Evolutionary conservation across 2,329 filamentous ascomycete species (phyloP).

Genomic region (Laburnicola sp.): DNA sequence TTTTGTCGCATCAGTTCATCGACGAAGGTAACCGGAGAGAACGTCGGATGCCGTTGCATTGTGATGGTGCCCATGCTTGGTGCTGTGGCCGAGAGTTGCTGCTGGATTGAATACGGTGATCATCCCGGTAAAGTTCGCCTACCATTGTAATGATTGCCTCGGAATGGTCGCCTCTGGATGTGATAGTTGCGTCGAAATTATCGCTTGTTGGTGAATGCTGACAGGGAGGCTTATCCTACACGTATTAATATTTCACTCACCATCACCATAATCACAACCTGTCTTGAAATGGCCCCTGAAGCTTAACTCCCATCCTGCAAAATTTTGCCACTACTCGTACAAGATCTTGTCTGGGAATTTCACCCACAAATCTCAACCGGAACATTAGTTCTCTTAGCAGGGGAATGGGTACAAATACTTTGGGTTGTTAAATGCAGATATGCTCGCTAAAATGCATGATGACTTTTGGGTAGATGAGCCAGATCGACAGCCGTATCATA

Average conservation of each 20-base stretch:
- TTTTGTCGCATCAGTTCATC: too few species aligned
- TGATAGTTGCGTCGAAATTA: too few species aligned
- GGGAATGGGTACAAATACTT: constrained; percentile 1
- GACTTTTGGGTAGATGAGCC: not conserved
- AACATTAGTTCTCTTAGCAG: constrained; percentile 3
- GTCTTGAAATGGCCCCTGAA: not conserved
- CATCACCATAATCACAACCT: constrained; percentile 4
- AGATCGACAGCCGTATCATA: constrained; percentile 15
- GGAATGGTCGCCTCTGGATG: too few species aligned
- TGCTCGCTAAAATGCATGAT: not conserved
- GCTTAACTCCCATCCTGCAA: not conserved
- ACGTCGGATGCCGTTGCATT: too few species aligned
- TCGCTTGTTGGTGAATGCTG: too few species aligned
- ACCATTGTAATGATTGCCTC: too few species aligned
- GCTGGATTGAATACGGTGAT: too few species aligned
- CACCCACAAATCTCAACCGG: not conserved
- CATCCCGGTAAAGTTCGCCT: too few species aligned
- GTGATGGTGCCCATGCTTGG: too few species aligned
- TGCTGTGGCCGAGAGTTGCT: too few species aligned
- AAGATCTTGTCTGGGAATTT: not conserved
- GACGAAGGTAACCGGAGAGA: too few species aligned
- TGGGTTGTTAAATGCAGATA: not conserved
- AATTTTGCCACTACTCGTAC: constrained; percentile 5
- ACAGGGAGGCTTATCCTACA: too few species aligned
- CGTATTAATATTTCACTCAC: not conserved